Conservation (phyloP, 495 filamentous ascomycete species). For the Penicillium paradoxum region DNA sequence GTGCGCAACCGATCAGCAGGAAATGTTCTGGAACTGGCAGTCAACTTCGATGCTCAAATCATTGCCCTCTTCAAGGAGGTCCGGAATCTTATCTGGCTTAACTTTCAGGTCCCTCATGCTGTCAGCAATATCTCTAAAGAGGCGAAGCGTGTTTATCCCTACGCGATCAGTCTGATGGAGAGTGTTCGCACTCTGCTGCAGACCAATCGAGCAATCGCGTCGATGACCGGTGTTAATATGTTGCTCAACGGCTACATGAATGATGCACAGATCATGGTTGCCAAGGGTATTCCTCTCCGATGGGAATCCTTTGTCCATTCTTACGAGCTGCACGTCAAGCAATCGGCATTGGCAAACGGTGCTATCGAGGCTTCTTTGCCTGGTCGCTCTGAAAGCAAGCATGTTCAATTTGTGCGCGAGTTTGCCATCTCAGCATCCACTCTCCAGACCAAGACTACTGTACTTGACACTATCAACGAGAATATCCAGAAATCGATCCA, state of each 20-base stretch:
- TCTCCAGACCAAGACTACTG: conserved; percentile 78
- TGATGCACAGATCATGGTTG: conserved; percentile 72
- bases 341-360: conserved; percentile 54
- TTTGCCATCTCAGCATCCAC: conserved; percentile 80
- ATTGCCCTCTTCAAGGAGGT: conserved; percentile 98
- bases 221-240: conserved; percentile 80
- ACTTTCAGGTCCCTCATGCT: conserved; percentile 84
- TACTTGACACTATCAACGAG: conserved; percentile 71
- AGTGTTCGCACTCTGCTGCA: conserved; percentile 86
- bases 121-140: conserved; percentile 96
- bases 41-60: conserved; percentile 96
- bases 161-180: conserved; percentile 97
- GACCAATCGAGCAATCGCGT: conserved; percentile 71
- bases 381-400: conserved; percentile 74
- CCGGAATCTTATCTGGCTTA: conserved; percentile 90
- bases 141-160: conserved; percentile 94
- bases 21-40: conserved; percentile 76
- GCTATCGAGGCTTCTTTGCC: conserved; percentile 52
- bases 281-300: conserved; percentile 79
- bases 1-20: conserved; percentile 78
- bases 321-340: conserved; percentile 85
- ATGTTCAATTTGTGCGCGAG: conserved; percentile 92
- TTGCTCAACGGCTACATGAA: conserved; percentile 87
- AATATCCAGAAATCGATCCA: conserved; percentile 74
- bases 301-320: conserved; percentile 98